Percentiles rank a stretch among this genome's conserved stretches.
These are phyloP conservation scores for Cutaneotrichosporon cyanovorans DNA, from an alignment of 1,284 basidiomycete genomes.

Conservation along the genomic window DNA sequence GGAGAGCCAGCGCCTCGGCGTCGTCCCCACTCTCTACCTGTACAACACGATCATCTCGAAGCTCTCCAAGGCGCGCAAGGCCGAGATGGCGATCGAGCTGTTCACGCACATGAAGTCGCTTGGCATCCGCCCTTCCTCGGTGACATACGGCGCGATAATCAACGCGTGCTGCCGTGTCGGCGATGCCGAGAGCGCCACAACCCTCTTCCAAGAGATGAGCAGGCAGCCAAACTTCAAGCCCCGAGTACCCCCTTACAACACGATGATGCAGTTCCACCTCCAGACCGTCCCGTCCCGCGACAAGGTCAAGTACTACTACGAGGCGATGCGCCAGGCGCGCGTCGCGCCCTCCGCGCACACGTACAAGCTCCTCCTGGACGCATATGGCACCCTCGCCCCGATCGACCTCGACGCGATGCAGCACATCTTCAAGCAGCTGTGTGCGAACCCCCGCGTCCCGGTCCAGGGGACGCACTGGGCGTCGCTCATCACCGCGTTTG, in stretches of 20 bases:
- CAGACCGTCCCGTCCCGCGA: constrained; percentile 79
- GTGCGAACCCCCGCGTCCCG: constrained; percentile 50
- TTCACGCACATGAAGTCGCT: constrained; percentile 67
- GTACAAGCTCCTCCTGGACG: constrained; percentile 90
- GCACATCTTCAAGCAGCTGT: constrained; percentile 59
- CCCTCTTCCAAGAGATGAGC: constrained; percentile 80
- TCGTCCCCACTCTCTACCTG: constrained; percentile 72
- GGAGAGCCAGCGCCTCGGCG: constrained; percentile 64
- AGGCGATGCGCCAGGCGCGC: constrained; percentile 57
- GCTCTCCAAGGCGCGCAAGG: constrained; percentile 83
- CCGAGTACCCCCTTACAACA: constrained; percentile 78
- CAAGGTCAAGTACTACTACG: constrained; percentile 67
- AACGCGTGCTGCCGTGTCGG: constrained; percentile 86
- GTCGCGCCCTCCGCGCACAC: constrained; percentile 79
- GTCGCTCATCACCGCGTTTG: constrained; percentile 82
- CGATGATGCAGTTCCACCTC: constrained; percentile 97
- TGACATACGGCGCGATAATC: constrained; percentile 94
- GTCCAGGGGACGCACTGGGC: constrained; percentile 87
- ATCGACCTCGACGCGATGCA: constrained; percentile 71
- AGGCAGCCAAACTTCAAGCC: constrained; percentile 68
- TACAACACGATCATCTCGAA: constrained; percentile 96
- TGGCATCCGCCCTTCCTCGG: constrained; percentile 64
- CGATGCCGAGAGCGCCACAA: constrained; percentile 73
- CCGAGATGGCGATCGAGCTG: constrained; percentile 73
- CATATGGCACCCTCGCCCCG: constrained; percentile 79